phyloP scores from a whole-genome alignment of 2,329 filamentous ascomycete species.

The Colletotrichum gloeosporioides region DNA sequence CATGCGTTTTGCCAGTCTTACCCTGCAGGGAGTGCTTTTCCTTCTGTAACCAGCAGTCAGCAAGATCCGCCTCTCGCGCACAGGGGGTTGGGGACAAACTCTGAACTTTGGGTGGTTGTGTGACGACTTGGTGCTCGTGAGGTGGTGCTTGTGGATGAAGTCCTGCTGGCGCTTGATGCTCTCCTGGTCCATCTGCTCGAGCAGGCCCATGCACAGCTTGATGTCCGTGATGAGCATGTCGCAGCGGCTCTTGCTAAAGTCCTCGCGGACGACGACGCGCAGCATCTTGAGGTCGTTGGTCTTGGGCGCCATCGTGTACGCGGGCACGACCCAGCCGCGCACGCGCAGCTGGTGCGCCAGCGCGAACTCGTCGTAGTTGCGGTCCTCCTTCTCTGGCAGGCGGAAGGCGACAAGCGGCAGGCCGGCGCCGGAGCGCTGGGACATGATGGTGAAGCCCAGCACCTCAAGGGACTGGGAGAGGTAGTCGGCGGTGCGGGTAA shows the following conservation, averaged over 20 bases:
- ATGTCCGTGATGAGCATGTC: constrained; percentile 81
- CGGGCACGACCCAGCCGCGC: constrained; percentile 91
- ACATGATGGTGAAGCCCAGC: constrained; percentile 89
- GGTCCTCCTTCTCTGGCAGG: constrained; percentile 49
- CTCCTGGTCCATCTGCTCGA: constrained; percentile 77
- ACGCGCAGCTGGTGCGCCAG: constrained; percentile 85
- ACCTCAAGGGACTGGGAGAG: constrained; percentile 74
- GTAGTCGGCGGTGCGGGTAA: constrained; percentile 90
- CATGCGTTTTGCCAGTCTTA: constrained; percentile 90
- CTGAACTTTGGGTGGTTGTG: constrained; percentile 57
- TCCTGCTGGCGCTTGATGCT: constrained; percentile 73
- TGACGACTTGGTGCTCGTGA: constrained; percentile 55
- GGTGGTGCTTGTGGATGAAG: constrained; percentile 64
- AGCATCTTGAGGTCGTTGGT: constrained; percentile 87
- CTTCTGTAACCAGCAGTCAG: constrained; percentile 46
- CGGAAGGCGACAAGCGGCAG: constrained; percentile 92
- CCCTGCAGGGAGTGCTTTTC: constrained; percentile 90
- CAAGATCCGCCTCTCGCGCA: not conserved
- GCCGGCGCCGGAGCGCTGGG: constrained; percentile 75
- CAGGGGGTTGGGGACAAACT: constrained; percentile 38
- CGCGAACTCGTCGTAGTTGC: constrained; percentile 75
- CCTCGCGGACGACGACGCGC: constrained; percentile 89
- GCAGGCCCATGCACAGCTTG: constrained; percentile 73
- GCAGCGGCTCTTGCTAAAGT: constrained; percentile 84
- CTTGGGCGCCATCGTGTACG: constrained; percentile 96